Conservation (phyloP, 2,329 filamentous ascomycete genomes). For the Fusarium redolens region DNA sequence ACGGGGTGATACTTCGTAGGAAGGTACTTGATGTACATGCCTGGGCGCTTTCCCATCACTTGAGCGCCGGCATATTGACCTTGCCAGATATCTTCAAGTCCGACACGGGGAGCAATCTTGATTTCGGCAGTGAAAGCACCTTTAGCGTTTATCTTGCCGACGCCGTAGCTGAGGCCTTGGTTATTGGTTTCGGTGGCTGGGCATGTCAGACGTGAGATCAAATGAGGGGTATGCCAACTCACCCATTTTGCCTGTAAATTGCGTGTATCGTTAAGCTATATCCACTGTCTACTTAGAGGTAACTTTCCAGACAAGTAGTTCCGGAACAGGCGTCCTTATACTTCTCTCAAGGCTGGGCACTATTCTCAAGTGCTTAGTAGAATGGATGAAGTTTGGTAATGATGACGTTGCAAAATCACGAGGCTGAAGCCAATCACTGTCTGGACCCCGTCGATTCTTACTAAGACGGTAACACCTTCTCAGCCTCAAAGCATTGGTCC, state of each 20-base stretch:
- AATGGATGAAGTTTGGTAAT: neutral
- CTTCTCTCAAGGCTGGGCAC: neutral
- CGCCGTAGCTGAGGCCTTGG: constrained; percentile 4
- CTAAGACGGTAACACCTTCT: neutral
- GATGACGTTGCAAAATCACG: constrained; percentile 10
- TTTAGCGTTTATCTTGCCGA: constrained; percentile 12
- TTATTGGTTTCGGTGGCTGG: neutral
- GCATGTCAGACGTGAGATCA: neutral
- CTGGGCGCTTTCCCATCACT: constrained; percentile 27
- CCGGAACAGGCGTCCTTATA: neutral
- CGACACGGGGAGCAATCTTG: constrained; percentile 10
- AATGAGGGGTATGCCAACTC: neutral
- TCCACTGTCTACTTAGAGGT: neutral
- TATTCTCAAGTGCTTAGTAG: neutral
- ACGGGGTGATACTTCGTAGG: constrained; percentile 27
- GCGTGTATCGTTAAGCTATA: neutral
- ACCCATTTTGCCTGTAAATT: constrained; percentile 7
- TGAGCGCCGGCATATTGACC: constrained; percentile 30
- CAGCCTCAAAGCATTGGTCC: neutral
- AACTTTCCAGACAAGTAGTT: neutral
- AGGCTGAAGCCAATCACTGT: neutral
- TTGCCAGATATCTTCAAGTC: constrained; percentile 32
- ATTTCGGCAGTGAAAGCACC: constrained; percentile 38
- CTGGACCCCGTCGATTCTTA: neutral
- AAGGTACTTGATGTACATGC: constrained; percentile 39